Evolutionary conservation across 176 grass and related monocot species (phyloP), one percentile per base, ranked within the genome.

Genomic region (Typha latifolia): DNA sequence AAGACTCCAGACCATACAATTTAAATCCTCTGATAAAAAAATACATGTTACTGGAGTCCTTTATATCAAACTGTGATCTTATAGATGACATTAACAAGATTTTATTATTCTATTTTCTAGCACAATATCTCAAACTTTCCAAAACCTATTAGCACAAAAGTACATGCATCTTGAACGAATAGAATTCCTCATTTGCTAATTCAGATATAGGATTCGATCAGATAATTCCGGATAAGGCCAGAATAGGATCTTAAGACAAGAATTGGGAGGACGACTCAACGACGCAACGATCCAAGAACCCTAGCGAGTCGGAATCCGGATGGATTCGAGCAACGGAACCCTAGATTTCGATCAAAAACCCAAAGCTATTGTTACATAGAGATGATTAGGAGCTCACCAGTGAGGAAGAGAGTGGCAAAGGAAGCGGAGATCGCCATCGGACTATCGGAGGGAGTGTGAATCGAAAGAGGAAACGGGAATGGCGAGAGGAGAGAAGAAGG

Each of bases 381-480:
- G 10, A 18, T 15, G 27, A 68, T 32, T 48, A 47, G 59, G 8
- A 56, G 50, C 69, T 66, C 47, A 78, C 81, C 51, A 51, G 68
- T 53, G 43, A 78, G 27, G 56, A 62, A 49, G n/a, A 68, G 69
- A 37, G 74, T 53, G 48, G 81, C 64, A 11, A 64, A 78, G 62
- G 74, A 72, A 21, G 69, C 26, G 22, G 74, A 74, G 23, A 67
- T 77, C 62, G 80, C 69, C 74, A 78, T 83, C n/a, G 63, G 27
- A 48, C n/a, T n/a, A n/a, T n/a, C n/a, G n/a, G 13, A 12, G 16
- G 61, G 64, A 14, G 24, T 26, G 24, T 26, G 24, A 26, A 2
- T 2, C 24, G 15, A 37, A 43, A 61, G 9, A 0, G 51, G 7
- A 61, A 26, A 37, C 20, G 67, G 14, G 43, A 70, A 13, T 1